Base-by-base conservation (phyloP, 768 basidiomycete genomes). In the Agrocybe praecox region DNA sequence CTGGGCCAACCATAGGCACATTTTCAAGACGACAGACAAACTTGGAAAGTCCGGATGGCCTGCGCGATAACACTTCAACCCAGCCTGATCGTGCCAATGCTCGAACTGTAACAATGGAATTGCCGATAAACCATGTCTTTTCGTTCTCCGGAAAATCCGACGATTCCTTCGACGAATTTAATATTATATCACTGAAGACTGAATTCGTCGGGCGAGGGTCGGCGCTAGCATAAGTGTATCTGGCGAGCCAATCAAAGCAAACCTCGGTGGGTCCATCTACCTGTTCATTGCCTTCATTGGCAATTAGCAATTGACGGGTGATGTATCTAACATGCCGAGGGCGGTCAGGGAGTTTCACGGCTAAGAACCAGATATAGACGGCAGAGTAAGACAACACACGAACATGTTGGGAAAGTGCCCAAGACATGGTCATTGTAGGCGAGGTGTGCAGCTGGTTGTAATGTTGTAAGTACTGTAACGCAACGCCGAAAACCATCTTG, bases 191-290 rank as follows among this genome's bases (percentile, higher is more conserved):
- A 59, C 81, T 84, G 53, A 98, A 80, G 49, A 88, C 78, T 1
- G 92, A 93, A 29, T 79, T 81, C 1, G 94, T 85, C 2, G 96
- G 94, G 15, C 91, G 85, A 1, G 96, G 96, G 67, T 97, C 95
- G 15, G 94, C 94, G 65, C 90, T 94, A 14, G 89, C 94, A 65
- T 96, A 98, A 0, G 96, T 90, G 68, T 97, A 97, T 17, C 97
- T 82, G 10, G 94, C 90, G 17, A 99, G 80, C 94, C 96, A 98
- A 69, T 99, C 97, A 67, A 98, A 96, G 72, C 94, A 96, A 33
- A 98, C 96, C 67, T 98, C 94, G 0, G 95, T 92, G 23, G 89
- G 88, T 57, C 92, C 93, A 69, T 98, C 97, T 6, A 96, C 76
- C 40, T 83, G 80, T 1, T 76, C 74, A 52, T 82, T 84, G 14